These are phyloP conservation scores for Holtermanniella nyarrowii DNA, from an alignment of 768 basidiomycete species.

Conservation along the genomic window DNA sequence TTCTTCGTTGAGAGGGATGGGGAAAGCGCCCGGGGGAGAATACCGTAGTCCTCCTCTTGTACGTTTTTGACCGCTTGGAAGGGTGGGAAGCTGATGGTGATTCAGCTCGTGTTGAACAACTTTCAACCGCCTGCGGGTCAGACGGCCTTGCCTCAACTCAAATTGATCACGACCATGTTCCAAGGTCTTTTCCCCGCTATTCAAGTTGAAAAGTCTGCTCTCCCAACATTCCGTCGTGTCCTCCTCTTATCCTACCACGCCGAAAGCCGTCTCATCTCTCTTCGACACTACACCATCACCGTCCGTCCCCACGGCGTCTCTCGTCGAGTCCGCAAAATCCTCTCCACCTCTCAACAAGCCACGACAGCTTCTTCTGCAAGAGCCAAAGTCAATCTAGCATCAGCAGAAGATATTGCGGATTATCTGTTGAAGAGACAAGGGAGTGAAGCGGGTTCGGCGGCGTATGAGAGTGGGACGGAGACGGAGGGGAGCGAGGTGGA, in stretches of 20 bases:
- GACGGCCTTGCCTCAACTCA: conserved; percentile 70
- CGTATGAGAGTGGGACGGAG: conserved; percentile 57
- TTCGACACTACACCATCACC: conserved; percentile 89
- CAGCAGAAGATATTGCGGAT: conserved; percentile 89
- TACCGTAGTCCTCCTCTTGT: conserved; percentile 88
- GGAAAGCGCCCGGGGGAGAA: conserved; percentile 39
- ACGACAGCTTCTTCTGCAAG: conserved; percentile 35
- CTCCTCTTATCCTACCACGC: conserved; percentile 87
- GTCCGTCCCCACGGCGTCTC: conserved; percentile 92
- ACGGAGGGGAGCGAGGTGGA: conserved; percentile 63
- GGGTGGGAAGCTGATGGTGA: background rate
- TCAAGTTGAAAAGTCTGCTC: conserved; percentile 53
- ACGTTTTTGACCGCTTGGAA: conserved; percentile 27
- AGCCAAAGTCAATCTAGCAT: conserved; percentile 65
- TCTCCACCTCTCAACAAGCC: conserved; percentile 47
- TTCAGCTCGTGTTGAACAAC: conserved; percentile 73
- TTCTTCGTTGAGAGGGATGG: conserved; percentile 35
- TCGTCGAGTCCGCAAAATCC: conserved; percentile 72
- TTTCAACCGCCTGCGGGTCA: conserved; percentile 45
- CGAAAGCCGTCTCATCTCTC: conserved; percentile 73
- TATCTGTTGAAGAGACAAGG: conserved; percentile 63
- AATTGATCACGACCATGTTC: conserved; percentile 89
- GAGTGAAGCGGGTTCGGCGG: conserved; percentile 52
- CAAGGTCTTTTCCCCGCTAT: conserved; percentile 94
- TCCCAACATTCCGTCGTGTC: conserved; percentile 59